A percentile compares a stretch with the other conserved stretches of the same genome.
Conservation (phyloP, 306 rosid genomes). For the Begonia fuchsioides region DNA sequence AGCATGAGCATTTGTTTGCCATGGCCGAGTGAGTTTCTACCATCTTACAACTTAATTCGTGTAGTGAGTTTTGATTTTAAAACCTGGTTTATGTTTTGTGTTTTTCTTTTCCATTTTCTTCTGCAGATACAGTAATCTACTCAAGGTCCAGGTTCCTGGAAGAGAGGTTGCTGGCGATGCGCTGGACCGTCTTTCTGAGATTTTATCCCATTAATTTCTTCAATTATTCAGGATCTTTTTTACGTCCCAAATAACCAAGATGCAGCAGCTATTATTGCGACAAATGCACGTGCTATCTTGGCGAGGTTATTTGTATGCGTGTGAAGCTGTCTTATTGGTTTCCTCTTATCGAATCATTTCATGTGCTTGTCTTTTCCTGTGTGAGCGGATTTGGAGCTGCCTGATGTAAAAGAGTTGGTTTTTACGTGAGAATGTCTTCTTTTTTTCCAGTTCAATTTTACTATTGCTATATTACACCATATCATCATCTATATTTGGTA, state of each 20-base stretch:
- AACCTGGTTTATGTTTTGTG: neutral
- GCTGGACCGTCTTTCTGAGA: conserved; percentile 49
- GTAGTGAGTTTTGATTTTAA: neutral
- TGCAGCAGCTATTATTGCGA: neutral
- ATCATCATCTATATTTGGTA: no score
- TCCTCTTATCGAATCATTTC: no score
- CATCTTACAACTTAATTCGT: neutral
- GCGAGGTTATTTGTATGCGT: neutral
- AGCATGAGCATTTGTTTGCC: conserved; percentile 69
- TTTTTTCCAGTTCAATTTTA: no score
- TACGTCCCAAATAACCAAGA: neutral
- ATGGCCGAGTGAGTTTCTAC: conserved; percentile 53
- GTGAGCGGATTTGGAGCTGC: no score
- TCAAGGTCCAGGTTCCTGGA: conserved; percentile 83
- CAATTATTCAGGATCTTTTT: conserved; percentile 7
- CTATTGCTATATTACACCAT: no score
- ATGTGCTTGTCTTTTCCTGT: no score
- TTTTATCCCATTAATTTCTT: conserved; percentile 38
- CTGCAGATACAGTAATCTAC: conserved; percentile 71
- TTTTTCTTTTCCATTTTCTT: conserved; percentile 14
- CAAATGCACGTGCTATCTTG: neutral
- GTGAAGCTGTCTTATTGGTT: no score
- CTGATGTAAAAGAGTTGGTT: no score
- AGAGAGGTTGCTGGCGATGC: conserved; percentile 82
- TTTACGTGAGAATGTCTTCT: no score